Conservation (phyloP, 306 rosid genomes). For the Chamaecrista fasciculata region DNA sequence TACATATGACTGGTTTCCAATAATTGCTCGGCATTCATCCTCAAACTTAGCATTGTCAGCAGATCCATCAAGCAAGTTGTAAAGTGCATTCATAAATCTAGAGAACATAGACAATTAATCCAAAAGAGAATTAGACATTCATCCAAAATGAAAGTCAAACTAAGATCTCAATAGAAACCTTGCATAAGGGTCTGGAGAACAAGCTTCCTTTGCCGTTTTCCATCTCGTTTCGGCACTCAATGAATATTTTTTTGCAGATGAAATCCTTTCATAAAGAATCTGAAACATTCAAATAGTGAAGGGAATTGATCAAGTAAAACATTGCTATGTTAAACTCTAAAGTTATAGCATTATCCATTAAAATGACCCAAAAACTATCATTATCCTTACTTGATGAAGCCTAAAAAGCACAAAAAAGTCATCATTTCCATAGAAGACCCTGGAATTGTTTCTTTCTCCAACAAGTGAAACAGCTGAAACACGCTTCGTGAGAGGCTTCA, state of each 20-base stretch:
- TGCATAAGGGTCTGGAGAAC: slow-evolving; percentile 60
- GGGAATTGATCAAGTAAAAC: slow-evolving; percentile 22
- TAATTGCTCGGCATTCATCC: slow-evolving; percentile 93
- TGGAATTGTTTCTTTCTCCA: slow-evolving; percentile 57
- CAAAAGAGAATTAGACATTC: slow-evolving; percentile 4
- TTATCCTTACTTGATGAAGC: slow-evolving; percentile 86
- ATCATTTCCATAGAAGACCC: slow-evolving; percentile 88
- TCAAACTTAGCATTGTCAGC: slow-evolving; percentile 88
- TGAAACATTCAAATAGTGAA: slow-evolving; percentile 42
- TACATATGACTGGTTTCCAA: slow-evolving; percentile 91
- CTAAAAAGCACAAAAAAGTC: slow-evolving; percentile 85
- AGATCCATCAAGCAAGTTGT: slow-evolving; percentile 90
- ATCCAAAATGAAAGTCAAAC: neutral
- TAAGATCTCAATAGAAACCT: slow-evolving; percentile 47
- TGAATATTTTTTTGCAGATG: slow-evolving; percentile 77
- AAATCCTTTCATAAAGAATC: slow-evolving; percentile 89
- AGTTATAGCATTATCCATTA: slow-evolving; percentile 46
- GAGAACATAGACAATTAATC: no score
- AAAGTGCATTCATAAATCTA: slow-evolving; percentile 81
- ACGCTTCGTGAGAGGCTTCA: slow-evolving; percentile 87
- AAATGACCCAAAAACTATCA: slow-evolving; percentile 1
- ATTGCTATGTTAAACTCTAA: neutral
- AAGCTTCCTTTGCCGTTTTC: slow-evolving; percentile 58
- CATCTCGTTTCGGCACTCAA: slow-evolving; percentile 63
- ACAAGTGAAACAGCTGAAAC: slow-evolving; percentile 47